Percentiles rank a stretch among this genome's conserved stretches.
Evolutionary conservation across 1,139 yeast genomes (phyloP).

Genomic region (Ogataea hybrid): DNA sequence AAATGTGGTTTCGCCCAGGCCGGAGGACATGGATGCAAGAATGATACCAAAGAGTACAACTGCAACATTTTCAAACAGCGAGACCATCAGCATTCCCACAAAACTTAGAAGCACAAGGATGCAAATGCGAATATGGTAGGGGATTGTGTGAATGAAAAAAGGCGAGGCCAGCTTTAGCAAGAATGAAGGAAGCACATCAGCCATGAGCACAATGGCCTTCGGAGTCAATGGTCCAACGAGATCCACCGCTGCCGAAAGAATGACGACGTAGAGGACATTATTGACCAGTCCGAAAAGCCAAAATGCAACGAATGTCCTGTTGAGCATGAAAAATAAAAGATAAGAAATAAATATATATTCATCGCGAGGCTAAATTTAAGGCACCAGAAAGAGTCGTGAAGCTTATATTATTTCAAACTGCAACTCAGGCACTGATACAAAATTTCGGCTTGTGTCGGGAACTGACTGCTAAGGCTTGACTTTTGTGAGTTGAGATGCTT

Average conservation of each 20-base stretch:
- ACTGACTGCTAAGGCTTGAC: no score
- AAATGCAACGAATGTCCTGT: constrained; percentile 50
- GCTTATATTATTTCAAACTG: no score
- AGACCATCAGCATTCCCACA: constrained; percentile 74
- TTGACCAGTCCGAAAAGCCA: constrained; percentile 85
- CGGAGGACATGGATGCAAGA: constrained; percentile 81
- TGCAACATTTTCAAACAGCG: constrained; percentile 36
- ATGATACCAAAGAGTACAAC: constrained; percentile 65
- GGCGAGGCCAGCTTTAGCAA: constrained; percentile 72
- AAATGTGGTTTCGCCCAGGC: constrained; percentile 88
- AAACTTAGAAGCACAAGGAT: constrained; percentile 57
- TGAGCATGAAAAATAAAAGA: constrained; percentile 8
- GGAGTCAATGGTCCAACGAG: constrained; percentile 82
- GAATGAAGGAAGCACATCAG: constrained; percentile 86
- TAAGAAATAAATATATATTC: neutral
- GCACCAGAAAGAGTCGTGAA: no score
- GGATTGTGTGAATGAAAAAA: constrained; percentile 65
- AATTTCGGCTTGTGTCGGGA: no score
- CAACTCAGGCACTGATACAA: no score
- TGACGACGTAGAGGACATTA: constrained; percentile 87
- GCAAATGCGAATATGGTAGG: constrained; percentile 56
- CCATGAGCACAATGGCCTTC: constrained; percentile 79
- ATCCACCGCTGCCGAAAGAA: constrained; percentile 88
- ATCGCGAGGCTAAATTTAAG: neutral
- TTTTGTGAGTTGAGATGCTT: no score